Percentiles rank a stretch among this genome's conserved stretches.
Evolutionary conservation across 1,284 basidiomycete genomes (phyloP).

Genomic region (Ceratobasidium sp.): DNA sequence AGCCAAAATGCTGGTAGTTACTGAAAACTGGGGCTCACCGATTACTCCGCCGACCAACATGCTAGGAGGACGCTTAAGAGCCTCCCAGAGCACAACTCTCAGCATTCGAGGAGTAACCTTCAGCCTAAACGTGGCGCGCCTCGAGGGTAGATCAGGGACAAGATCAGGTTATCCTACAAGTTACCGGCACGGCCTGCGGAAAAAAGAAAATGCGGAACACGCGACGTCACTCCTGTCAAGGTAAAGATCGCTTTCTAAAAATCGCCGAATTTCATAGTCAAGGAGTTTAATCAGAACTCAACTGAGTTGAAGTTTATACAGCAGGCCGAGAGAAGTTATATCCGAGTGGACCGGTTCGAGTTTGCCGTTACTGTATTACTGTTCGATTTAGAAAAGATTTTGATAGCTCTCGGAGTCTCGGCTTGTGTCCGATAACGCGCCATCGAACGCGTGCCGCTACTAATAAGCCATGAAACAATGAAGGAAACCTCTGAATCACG

Average conservation of each 20-base stretch:
- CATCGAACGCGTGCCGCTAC: too few species aligned
- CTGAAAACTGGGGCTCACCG: not conserved
- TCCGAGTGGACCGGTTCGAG: not conserved
- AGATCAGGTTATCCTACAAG: not conserved
- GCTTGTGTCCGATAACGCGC: too few species aligned
- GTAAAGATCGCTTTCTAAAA: not conserved
- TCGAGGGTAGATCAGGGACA: not conserved
- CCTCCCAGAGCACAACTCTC: not conserved
- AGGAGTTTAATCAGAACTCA: not conserved
- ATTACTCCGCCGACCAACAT: not conserved
- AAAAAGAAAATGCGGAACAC: not conserved
- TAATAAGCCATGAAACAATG: too few species aligned
- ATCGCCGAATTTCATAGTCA: not conserved
- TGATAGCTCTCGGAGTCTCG: too few species aligned
- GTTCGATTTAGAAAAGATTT: too few species aligned
- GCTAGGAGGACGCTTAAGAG: not conserved
- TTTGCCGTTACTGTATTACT: too few species aligned
- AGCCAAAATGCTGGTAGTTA: not conserved
- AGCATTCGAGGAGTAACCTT: not conserved
- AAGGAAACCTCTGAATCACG: too few species aligned
- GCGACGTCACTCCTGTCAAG: not conserved
- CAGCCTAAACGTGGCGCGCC: constrained; percentile 9
- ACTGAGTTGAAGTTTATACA: not conserved
- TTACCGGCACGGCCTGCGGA: not conserved
- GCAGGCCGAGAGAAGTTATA: too few species aligned